Evolutionary conservation across 305 asterid genomes (phyloP).

Genomic region (Nicotiana rustica): DNA sequence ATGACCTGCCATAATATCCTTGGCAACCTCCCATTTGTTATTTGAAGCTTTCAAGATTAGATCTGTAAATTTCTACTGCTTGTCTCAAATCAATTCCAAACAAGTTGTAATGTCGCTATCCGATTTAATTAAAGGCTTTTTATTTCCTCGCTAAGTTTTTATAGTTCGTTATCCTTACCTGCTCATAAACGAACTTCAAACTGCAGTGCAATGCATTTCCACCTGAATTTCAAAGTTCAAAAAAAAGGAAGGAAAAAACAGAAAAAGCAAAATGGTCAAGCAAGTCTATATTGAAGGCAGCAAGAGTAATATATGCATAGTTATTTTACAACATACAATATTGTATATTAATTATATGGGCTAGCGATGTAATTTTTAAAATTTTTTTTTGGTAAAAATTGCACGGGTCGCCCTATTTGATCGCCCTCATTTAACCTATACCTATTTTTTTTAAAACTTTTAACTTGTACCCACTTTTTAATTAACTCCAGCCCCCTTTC

Average conservation of each 20-base stretch:
- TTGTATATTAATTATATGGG: too few relatives aligned
- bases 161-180: neutral
- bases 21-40: neutral
- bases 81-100: slow-evolving; percentile 16
- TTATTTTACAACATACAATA: too few relatives aligned
- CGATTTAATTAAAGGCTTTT: neutral
- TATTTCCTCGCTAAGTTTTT: neutral
- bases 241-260: too few relatives aligned
- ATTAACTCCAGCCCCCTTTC: too few relatives aligned
- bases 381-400: too few relatives aligned
- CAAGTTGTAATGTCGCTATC: neutral
- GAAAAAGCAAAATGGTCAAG: neutral
- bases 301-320: neutral
- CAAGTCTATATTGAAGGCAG: neutral
- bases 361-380: too few relatives aligned
- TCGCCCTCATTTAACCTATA: too few relatives aligned
- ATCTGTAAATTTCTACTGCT: neutral
- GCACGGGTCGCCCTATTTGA: too few relatives aligned
- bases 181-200: neutral
- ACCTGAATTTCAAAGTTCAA: neutral
- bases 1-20: neutral
- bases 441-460: too few relatives aligned
- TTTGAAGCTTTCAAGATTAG: neutral
- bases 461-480: too few relatives aligned
- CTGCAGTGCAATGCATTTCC: neutral